Percentiles rank a stretch among this genome's conserved stretches.
Conservation (phyloP, 2,329 filamentous ascomycete genomes). For the Aspergillus sojae region DNA sequence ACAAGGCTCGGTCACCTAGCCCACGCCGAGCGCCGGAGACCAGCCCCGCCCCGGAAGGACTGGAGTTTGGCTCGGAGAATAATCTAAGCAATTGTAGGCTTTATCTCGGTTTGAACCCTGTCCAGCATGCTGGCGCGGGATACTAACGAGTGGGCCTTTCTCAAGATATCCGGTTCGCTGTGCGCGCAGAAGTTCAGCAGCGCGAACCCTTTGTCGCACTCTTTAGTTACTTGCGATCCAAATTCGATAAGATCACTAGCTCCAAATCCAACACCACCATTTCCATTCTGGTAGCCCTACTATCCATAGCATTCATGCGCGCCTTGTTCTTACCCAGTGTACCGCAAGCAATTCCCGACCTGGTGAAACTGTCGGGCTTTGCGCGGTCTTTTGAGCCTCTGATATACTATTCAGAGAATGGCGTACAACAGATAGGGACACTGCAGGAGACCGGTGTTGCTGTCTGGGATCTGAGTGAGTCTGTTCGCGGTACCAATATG, state of each 20-base stretch:
- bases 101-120: constrained; percentile 29
- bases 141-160: constrained; percentile 35
- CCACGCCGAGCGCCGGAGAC: constrained; percentile 42
- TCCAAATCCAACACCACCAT: constrained; percentile 70
- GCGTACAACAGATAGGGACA: constrained; percentile 80
- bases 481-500: constrained; percentile 86
- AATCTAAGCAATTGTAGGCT: constrained; percentile 56
- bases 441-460: constrained; percentile 89
- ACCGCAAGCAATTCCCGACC: constrained; percentile 72
- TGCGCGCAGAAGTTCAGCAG: constrained; percentile 86
- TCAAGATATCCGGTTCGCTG: constrained; percentile 82
- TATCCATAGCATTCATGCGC: constrained; percentile 67
- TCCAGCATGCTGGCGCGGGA: constrained; percentile 29
- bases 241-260: constrained; percentile 63
- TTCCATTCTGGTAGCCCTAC: constrained; percentile 62
- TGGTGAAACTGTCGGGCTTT: constrained; percentile 87
- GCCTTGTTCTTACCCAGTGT: constrained; percentile 69
- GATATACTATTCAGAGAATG: constrained; percentile 92
- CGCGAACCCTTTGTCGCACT: constrained; percentile 79
- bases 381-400: constrained; percentile 91
- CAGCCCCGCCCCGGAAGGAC: constrained; percentile 37
- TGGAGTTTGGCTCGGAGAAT: constrained; percentile 40
- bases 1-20: constrained; percentile 60
- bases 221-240: constrained; percentile 64
- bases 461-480: constrained; percentile 93